phyloP scores from a whole-genome alignment of 2,329 filamentous ascomycete species.

The Penicillium verrucosum region DNA sequence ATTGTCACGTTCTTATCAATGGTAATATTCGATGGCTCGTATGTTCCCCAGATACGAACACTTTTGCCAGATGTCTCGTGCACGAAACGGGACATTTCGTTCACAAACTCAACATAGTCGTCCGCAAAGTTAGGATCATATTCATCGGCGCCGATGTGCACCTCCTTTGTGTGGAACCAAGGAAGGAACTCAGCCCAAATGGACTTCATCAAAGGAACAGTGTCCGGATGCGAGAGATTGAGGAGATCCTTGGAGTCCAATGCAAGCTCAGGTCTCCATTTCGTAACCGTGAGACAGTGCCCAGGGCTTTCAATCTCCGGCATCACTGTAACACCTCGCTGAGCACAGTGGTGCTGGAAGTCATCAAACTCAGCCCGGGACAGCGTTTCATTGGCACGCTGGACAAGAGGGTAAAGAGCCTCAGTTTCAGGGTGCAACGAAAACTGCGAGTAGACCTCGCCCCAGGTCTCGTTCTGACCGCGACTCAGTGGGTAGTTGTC shows the following conservation, averaged over 20 bases:
- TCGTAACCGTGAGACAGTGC: constrained; percentile 55
- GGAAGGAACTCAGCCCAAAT: constrained; percentile 56
- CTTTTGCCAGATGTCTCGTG: constrained; percentile 40
- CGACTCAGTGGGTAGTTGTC: constrained; percentile 54
- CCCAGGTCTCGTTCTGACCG: constrained; percentile 48
- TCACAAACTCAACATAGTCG: constrained; percentile 55
- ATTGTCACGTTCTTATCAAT: constrained; percentile 49
- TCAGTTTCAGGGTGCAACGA: constrained; percentile 51
- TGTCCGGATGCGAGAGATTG: constrained; percentile 55
- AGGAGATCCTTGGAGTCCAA: constrained; percentile 51
- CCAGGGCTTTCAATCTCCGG: constrained; percentile 61
- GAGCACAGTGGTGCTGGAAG: constrained; percentile 53
- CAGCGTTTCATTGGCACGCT: constrained; percentile 55
- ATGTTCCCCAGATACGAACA: constrained; percentile 57
- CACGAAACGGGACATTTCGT: constrained; percentile 51
- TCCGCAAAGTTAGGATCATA: constrained; percentile 47
- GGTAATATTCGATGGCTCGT: constrained; percentile 45
- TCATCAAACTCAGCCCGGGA: constrained; percentile 50
- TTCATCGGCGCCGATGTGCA: constrained; percentile 58
- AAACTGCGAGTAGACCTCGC: constrained; percentile 56
- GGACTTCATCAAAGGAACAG: constrained; percentile 52
- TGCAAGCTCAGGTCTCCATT: constrained; percentile 58
- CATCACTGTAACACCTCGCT: constrained; percentile 56
- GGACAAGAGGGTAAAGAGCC: constrained; percentile 50
- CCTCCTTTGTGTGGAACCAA: constrained; percentile 56